Evolutionary conservation across 345 rosid genomes (phyloP).

Genomic region (Noccaea bulbosa): DNA sequence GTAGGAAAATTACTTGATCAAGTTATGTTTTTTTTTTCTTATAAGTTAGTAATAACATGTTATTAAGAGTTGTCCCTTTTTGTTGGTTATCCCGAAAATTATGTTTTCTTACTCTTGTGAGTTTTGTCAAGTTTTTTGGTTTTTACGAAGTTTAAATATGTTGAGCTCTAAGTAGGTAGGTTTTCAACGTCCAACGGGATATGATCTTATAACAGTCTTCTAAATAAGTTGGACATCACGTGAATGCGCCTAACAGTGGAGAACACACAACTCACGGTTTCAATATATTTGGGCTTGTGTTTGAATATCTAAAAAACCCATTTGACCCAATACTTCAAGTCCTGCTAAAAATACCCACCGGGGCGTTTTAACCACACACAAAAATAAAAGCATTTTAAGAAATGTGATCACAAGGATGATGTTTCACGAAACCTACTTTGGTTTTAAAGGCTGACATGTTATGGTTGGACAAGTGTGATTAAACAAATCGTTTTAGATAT

Average conservation of each 20-base stretch:
- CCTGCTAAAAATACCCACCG: not conserved
- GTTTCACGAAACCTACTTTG: not conserved
- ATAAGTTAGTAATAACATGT: not conserved
- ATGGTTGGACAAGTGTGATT: slow-evolving; percentile 3
- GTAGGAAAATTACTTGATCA: not conserved
- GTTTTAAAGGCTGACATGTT: not conserved
- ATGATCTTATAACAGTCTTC: not conserved
- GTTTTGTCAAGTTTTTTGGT: not conserved
- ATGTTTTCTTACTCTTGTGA: not conserved
- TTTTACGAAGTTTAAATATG: not conserved
- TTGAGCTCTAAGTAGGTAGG: not conserved
- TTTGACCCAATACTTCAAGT: not conserved
- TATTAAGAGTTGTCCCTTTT: not conserved
- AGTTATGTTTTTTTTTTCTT: not conserved
- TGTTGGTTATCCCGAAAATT: not conserved
- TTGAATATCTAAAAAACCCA: not conserved
- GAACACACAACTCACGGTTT: not conserved
- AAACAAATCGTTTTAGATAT: not conserved
- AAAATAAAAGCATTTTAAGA: not conserved
- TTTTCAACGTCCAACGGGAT: slow-evolving; percentile 7
- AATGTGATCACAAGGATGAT: no score
- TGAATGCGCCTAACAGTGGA: not conserved
- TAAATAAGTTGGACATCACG: not conserved
- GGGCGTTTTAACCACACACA: no score
- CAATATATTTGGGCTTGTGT: slow-evolving; percentile 5